These are phyloP conservation scores for Baorangia bicolor DNA, from an alignment of 768 basidiomycete species.

Conservation along the genomic window DNA sequence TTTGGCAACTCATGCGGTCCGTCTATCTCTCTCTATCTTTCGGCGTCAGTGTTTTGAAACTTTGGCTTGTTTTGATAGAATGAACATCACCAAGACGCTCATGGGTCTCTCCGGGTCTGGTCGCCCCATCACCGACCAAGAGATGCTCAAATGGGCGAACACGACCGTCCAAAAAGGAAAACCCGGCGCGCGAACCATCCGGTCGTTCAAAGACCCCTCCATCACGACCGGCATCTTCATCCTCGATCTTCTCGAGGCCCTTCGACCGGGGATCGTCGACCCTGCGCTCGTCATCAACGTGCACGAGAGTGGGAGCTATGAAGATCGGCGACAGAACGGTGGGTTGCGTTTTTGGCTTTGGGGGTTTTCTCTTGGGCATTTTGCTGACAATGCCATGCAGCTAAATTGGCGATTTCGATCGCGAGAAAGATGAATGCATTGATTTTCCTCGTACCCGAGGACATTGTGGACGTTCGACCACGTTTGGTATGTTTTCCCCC, in stretches of 20 bases:
- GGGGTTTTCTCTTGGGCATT: no score
- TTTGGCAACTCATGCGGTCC: constrained; percentile 97
- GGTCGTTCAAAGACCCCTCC: constrained; percentile 93
- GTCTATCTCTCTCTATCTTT: constrained; percentile 16
- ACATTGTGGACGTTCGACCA: constrained; percentile 92
- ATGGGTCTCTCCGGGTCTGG: constrained; percentile 69
- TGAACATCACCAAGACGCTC: constrained; percentile 91
- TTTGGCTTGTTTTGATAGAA: constrained; percentile 34
- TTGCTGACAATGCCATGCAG: constrained; percentile 37
- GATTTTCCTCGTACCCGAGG: constrained; percentile 96
- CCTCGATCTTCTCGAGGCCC: constrained; percentile 86
- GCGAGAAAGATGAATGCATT: constrained; percentile 97
- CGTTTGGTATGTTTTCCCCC: constrained; percentile 62
- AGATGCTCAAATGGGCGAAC: constrained; percentile 97
- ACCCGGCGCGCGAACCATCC: constrained; percentile 57
- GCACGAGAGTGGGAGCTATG: constrained; percentile 62
- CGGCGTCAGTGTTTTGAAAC: not conserved
- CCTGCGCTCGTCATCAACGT: constrained; percentile 73
- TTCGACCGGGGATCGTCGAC: constrained; percentile 95
- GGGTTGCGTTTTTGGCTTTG: constrained; percentile 27
- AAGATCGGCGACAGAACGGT: constrained; percentile 94
- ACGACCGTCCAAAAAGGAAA: constrained; percentile 76
- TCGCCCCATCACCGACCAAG: constrained; percentile 83
- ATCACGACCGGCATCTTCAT: constrained; percentile 90
- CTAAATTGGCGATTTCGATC: constrained; percentile 96